These are phyloP conservation scores for Talaromyces sp. DNA, from an alignment of 2,329 filamentous ascomycete genomes.

Conservation along the genomic window DNA sequence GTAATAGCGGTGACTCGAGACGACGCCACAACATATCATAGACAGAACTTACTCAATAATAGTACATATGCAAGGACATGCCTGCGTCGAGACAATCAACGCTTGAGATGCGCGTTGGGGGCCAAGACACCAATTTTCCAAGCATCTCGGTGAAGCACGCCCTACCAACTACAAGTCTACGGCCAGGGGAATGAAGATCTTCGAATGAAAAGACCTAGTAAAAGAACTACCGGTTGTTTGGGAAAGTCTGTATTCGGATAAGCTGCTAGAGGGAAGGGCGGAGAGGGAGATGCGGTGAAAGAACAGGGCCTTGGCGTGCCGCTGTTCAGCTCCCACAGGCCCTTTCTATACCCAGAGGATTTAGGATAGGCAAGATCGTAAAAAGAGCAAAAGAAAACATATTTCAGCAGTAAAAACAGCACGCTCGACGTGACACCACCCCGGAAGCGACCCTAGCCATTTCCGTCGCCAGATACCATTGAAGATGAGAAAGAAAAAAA, in stretches of 20 bases:
- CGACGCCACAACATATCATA: too few relatives aligned
- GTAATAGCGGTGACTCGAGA: not conserved
- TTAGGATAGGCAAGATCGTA: not conserved
- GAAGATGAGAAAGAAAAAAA: slow-evolving; percentile 10
- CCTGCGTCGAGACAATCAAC: not conserved
- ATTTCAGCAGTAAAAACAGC: not conserved
- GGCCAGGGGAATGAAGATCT: not conserved
- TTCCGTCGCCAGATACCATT: slow-evolving; percentile 37
- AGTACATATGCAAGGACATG: too few relatives aligned
- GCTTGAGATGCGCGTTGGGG: not conserved
- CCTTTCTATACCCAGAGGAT: not conserved
- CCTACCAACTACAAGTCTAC: not conserved
- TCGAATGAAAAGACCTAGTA: not conserved
- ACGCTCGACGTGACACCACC: slow-evolving; percentile 39
- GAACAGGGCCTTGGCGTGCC: not conserved
- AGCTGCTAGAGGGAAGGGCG: not conserved
- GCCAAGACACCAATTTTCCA: too few relatives aligned
- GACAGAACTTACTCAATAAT: too few relatives aligned
- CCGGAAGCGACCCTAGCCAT: slow-evolving; percentile 45
- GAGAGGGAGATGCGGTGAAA: not conserved
- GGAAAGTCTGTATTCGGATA: not conserved
- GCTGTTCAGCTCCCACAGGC: not conserved
- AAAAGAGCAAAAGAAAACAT: not conserved
- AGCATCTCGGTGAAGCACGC: not conserved
- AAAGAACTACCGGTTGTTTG: not conserved